Evolutionary conservation across 2,329 filamentous ascomycete genomes (phyloP).

Genomic region (Apiospora aurea): DNA sequence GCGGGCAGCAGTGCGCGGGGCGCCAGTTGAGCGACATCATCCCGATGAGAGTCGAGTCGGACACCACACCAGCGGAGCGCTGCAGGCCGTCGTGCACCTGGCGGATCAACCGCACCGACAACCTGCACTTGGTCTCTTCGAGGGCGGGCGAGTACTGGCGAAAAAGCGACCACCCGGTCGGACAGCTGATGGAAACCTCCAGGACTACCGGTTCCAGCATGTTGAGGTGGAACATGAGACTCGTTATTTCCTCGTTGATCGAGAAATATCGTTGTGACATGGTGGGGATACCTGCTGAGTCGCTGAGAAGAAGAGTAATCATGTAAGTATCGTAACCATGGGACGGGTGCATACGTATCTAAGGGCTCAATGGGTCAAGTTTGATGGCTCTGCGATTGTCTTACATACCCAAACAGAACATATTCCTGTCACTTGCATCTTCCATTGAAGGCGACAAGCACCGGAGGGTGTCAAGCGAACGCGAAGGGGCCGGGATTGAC

Average conservation of each 20-base stretch:
- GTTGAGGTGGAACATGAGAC: neutral
- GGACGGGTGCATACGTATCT: neutral
- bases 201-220: neutral
- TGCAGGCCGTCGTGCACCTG: slow-evolving; percentile 1
- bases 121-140: neutral
- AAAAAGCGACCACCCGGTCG: neutral
- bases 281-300: neutral
- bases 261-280: neutral
- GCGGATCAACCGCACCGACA: neutral
- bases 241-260: neutral
- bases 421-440: neutral
- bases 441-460: neutral
- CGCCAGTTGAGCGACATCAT: slow-evolving; percentile 13
- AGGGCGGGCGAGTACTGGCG: slow-evolving; percentile 6
- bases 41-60: neutral
- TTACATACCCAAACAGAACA: neutral
- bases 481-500: neutral
- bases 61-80: neutral
- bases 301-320: neutral
- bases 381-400: neutral
- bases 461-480: neutral
- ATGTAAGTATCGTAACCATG: neutral
- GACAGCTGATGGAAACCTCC: neutral
- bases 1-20: neutral
- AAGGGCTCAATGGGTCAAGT: neutral